Evolutionary conservation across 1,284 basidiomycete species (phyloP), one percentile per base, ranked within the genome.

Genomic region (Athelia sp.): DNA sequence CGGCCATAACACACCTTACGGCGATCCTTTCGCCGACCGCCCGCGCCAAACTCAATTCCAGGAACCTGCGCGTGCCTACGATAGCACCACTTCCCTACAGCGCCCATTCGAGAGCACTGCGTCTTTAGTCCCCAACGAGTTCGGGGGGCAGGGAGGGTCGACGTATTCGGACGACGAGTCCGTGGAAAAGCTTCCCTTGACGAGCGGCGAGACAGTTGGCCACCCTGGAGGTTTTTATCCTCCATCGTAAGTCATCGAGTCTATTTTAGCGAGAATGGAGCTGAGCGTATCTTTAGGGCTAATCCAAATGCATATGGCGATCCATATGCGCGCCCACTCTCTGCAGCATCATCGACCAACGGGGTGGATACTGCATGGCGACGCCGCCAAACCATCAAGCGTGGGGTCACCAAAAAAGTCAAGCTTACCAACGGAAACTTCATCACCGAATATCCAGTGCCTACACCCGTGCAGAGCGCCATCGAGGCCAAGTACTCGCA

Each of bases 341-440:
- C 87, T 4, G 67, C 75, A n/a, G 74, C 78, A 42, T 87, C 87
- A 0, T 76, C 76, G 22, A 82, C 81, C n/a, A 77, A 71, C 51
- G 84, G 84, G 46, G 78, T 76, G 32, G 85, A 90, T 52, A 79
- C 74, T 45, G 84, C 83, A n/a, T 90, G 89, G 89, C 76, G 88
- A 59, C 82, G 88, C 49, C 83, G 92, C 47, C 91, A 95, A 66
- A 93, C 90, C n/a, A 90, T 93, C 69, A 90, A 90, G 63, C 87
- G 91, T 50, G 91, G 90, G 57, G 87, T 91, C 14, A 93, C 90
- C n/a, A 90, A 90, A 56, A 92, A 90, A 63, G 88, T 98, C 71
- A 91, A 93, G 67, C 84, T 98, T 56, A 95, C 92, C 1, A 78
- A 90, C 48, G 93, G 93, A 51, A 91, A 96, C 62, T 96, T 93